These are phyloP conservation scores for Penicillium griseofulvum DNA, from an alignment of 2,329 filamentous ascomycete genomes.

Conservation along the genomic window DNA sequence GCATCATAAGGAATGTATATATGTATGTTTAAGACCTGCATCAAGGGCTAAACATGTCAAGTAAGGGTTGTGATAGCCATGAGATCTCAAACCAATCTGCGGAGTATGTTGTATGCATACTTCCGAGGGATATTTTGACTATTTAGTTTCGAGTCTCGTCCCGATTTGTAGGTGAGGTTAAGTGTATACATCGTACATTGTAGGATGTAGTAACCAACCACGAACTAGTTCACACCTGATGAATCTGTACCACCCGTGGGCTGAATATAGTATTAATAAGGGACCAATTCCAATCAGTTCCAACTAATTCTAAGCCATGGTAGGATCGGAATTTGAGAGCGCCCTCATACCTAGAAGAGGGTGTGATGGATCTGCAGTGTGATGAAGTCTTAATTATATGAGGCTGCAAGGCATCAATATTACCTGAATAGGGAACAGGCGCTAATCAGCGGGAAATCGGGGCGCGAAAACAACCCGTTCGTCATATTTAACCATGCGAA, in stretches of 20 bases:
- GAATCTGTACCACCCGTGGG: not conserved
- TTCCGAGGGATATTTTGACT: not conserved
- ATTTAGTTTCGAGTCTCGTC: not conserved
- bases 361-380: not conserved
- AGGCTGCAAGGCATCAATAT: slow-evolving; percentile 1
- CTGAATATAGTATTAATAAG: not conserved
- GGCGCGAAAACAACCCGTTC: not conserved
- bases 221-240: not conserved
- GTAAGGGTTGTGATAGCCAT: not conserved
- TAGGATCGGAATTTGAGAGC: not conserved
- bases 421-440: not conserved
- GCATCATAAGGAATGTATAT: slow-evolving; percentile 9
- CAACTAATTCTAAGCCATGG: not conserved
- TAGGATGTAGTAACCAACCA: not conserved
- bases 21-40: slow-evolving; percentile 3
- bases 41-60: slow-evolving; percentile 12
- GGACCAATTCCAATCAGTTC: not conserved
- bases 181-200: not conserved
- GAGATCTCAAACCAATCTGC: not conserved
- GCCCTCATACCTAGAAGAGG: not conserved
- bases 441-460: not conserved
- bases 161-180: not conserved
- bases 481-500: not conserved
- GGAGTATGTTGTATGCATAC: not conserved
- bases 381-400: not conserved